A percentile compares a stretch with the other conserved stretches of the same genome.
These are phyloP conservation scores for Trametes sp. DNA, from an alignment of 1,284 basidiomycete genomes.

Conservation along the genomic window DNA sequence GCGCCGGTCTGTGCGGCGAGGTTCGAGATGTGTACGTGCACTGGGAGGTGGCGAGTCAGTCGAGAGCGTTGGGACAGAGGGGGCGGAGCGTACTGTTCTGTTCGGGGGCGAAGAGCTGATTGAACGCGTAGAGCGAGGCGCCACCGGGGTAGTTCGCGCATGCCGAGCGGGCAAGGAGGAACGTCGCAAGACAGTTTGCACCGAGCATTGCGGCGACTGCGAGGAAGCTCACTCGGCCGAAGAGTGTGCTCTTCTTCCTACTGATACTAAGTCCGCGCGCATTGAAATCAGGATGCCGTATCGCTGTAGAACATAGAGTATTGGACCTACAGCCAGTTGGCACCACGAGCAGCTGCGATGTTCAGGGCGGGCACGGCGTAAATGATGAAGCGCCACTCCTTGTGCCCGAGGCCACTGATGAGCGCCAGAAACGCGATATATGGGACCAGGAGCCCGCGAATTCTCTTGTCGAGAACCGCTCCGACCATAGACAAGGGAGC, in stretches of 20 bases:
- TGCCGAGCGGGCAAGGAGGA: constrained; percentile 65
- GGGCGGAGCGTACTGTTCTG: constrained; percentile 40
- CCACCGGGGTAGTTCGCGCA: constrained; percentile 93
- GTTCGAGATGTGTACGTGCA: constrained; percentile 81
- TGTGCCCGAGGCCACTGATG: constrained; percentile 84
- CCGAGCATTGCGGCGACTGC: constrained; percentile 55
- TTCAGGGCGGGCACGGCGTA: constrained; percentile 90
- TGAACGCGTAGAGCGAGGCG: constrained; percentile 70
- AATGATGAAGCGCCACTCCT: constrained; percentile 96
- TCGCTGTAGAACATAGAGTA: too few relatives aligned
- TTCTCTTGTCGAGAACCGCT: constrained; percentile 52
- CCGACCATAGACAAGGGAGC: constrained; percentile 71
- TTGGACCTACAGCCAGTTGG: constrained; percentile 63
- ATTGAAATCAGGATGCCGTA: too few relatives aligned
- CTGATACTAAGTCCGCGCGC: too few relatives aligned
- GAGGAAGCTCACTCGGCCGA: constrained; percentile 55
- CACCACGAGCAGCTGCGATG: constrained; percentile 75
- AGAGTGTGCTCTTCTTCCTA: constrained; percentile 51
- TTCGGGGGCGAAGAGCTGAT: constrained; percentile 52
- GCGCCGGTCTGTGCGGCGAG: constrained; percentile 91
- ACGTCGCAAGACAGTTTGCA: constrained; percentile 60
- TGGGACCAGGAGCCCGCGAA: constrained; percentile 61
- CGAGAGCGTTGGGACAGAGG: neutral
- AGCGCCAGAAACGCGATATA: constrained; percentile 64
- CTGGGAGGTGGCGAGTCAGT: constrained; percentile 40